Evolutionary conservation across 345 rosid species (phyloP), one percentile per base, ranked within the genome.

Genomic region (Sisymbrium altissimum): DNA sequence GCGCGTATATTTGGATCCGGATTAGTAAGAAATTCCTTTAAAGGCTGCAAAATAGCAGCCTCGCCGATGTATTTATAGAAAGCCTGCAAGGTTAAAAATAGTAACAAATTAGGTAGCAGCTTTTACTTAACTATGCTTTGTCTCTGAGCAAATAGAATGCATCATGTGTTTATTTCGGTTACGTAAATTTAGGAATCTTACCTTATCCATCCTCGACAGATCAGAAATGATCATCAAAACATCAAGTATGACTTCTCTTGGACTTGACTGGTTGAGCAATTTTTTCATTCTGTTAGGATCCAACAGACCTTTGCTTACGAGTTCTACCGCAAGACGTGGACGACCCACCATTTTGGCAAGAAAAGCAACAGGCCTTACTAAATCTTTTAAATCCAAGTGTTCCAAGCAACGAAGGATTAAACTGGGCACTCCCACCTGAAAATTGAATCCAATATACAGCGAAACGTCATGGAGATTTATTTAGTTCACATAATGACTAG

Each of bases 131-230:
- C 45, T 27, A 32, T 71, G 46, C 2, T 60, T 14, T 53, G 57
- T 68, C 6, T 48, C 18, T 57, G 29, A 57, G 25, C 17, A 29
- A 29, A 49, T 14, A 14, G 14, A 48, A 75, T 59, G 54, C 44
- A 58, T 25, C 55, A 49, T 19, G 35, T 57, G 52, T 48, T 50
- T 49, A 7, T 33, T 44, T 65, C 35, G 13, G 68, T 75, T 50
- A 27, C 8, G 53, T 25, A 36, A 23, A 65, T 23, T 23, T 25
- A 29, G 25, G 21, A 82, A 70, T 12, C 85, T 82, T 64, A 94
- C 99, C 91, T 92, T 85, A 78, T 95, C 92, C 99, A 90, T 90
- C 17, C 97, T 92, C 29, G 98, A 92, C 55, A 90, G 83, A 84
- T 95, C 99, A 70, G 98, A 95, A 65, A 92, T 77, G 46, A 92